Base-by-base conservation (phyloP, 2,329 filamentous ascomycete species). In the Colletotrichum trifolii region DNA sequence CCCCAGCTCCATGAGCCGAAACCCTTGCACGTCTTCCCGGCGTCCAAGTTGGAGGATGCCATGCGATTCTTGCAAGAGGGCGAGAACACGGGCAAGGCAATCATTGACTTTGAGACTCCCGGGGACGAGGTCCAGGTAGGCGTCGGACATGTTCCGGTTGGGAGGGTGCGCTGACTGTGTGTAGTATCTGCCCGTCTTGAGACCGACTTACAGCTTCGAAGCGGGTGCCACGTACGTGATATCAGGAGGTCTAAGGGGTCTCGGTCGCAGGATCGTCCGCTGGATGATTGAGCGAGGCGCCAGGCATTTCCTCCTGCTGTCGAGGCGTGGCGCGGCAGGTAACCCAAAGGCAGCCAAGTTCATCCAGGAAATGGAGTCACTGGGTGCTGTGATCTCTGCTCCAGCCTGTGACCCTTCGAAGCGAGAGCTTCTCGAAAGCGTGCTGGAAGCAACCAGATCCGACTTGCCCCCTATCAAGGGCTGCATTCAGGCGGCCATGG, bases 231-330 rank as follows among this genome's bases (percentile, higher is more conserved):
- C 84, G 1, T 89, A 89, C 60, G 69, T 89, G 3, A 72, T 89
- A 2, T 78, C 81, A 5, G 87, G 87, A n/a, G 85, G 86, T 0
- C 77, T 87, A 0, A 85, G 86, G 13, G 87, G 86, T 8, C 76
- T 89, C 1, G 87, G 87, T 1, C 78, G 80, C 40, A 82, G 79
- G 74, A 79, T 59, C 78, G 85, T 63, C 76, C 89, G 62, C 74
- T 78, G 25, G 70, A 72, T 6, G 79, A 81, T 35, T 86, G 87
- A 1, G 84, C 81, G 4, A 77, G 76, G 17, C 73, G 85, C 62
- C 68, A 89, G 8, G 6, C 66, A 81, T 81, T 2, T 84, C 86
- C 52, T 69, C 87, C 2, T 87, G 82, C 11, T 80, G 85, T 49
- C 83, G 80, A 2, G 81, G 79, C 0, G 73, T 71, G 11, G 72